Evolutionary conservation across 1,139 yeast genomes (phyloP).

Genomic region (Suhomyces wounanorum): DNA sequence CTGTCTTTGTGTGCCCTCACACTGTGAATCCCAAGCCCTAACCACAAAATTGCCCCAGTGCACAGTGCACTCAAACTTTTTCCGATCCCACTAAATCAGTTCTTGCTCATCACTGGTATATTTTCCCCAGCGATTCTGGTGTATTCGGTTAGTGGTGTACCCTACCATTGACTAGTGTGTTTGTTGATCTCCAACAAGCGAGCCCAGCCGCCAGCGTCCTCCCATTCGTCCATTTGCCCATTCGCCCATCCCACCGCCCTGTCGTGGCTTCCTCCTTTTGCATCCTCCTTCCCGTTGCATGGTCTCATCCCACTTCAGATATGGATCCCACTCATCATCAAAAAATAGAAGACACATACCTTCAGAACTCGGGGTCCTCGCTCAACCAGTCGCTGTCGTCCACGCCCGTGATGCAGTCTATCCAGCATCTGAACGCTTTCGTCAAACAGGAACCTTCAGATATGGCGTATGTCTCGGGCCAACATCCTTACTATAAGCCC

Average conservation of each 20-base stretch:
- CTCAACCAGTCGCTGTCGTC: constrained; percentile 3
- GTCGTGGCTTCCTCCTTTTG: neutral
- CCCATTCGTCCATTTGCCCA: neutral
- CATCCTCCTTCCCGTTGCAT: neutral
- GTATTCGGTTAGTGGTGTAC: neutral
- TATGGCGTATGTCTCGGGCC: constrained; percentile 4
- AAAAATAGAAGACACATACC: constrained; percentile 15
- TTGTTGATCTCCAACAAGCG: neutral
- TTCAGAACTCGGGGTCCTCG: constrained; percentile 5
- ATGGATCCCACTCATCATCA: constrained; percentile 14
- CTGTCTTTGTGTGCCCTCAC: neutral
- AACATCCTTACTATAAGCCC: constrained; percentile 6
- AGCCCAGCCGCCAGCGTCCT: neutral
- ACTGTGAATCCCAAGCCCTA: constrained; percentile 1
- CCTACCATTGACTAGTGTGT: neutral
- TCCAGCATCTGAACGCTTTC: constrained; percentile 5
- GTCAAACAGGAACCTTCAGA: constrained; percentile 13
- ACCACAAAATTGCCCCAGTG: constrained; percentile 5
- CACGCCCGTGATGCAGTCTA: constrained; percentile 8
- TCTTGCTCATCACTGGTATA: constrained; percentile 10
- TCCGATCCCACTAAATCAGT: constrained; percentile 7
- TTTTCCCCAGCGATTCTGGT: neutral
- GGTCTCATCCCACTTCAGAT: constrained; percentile 1
- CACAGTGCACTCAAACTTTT: constrained; percentile 8
- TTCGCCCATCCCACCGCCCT: no score